Base-by-base conservation (phyloP, 176 grass and related monocot species). In the Lolium perenne region DNA sequence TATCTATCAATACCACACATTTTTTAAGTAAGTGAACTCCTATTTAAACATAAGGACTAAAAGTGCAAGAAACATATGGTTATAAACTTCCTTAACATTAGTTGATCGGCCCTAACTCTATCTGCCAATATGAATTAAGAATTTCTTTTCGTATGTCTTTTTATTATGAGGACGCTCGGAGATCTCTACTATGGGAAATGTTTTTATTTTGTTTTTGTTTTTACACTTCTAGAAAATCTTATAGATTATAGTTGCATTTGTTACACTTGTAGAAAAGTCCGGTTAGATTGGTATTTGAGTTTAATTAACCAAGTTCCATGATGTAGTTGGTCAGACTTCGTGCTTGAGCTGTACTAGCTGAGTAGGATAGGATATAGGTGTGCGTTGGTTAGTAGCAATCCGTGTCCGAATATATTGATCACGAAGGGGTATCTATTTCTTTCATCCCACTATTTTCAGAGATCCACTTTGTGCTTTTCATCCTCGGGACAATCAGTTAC, bases 1-100 rank as follows among this genome's bases (percentile, higher is more conserved):
- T 48, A 13, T 57, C 1, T 80, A 46, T 66, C 14, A n/a, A 51
- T 17, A 1, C 4, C 5, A 22, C 16, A 43, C 57, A 57, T 16
- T 45, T 16, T 46, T 80, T 54, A 29, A 29, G 8, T 76, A 32
- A 17, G 73, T 76, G 73, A 51, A 22, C 72, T 75, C 47, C 16
- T 58, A 40, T 35, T 55, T 11, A 47, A 22, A 32, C 32, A 63
- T 79, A n/a, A 29, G 62, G 65, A 32, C 11, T 29, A 16, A n/a
- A 3, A 51, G 4, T 72, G 7, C 14, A 35, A 35, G 57, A 48
- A 49, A 67, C 71, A 29, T 50, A 18, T 53, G 18, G 14, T 76
- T 86, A 35, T 74, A 45, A 74, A 13, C 3, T 66, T 76, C 18
- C 18, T 15, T 54, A 80, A 62, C 13, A 53, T 80, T 72, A 63